Evolutionary conservation across 169 alveolate genomes (phyloP).

Genomic region (Neospora caninum): DNA sequence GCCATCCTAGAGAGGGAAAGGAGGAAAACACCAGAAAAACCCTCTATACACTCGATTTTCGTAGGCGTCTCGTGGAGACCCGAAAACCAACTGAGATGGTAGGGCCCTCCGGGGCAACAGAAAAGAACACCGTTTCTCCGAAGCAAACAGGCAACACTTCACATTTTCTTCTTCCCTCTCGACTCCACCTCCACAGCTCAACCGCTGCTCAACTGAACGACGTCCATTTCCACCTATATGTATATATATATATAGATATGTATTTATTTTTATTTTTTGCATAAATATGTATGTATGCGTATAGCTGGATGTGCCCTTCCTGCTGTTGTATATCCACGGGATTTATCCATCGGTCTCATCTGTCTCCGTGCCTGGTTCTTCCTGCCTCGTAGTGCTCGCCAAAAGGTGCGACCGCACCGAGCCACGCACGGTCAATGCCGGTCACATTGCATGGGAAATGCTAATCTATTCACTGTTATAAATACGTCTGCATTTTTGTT

Average conservation of each 20-base stretch:
- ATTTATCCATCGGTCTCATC: too few relatives aligned
- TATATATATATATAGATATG: not conserved
- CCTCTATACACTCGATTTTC: not conserved
- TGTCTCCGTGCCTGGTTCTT: not conserved
- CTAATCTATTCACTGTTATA: not conserved
- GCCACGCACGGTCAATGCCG: not conserved
- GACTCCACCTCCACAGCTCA: not conserved
- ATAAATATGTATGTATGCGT: not conserved
- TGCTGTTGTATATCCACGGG: not conserved
- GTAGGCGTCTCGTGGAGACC: not conserved
- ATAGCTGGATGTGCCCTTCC: not conserved
- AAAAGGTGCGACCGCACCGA: not conserved
- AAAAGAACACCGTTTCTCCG: not conserved
- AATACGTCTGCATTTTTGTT: not conserved
- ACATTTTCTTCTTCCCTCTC: not conserved
- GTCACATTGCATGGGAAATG: not conserved
- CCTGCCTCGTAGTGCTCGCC: too few relatives aligned
- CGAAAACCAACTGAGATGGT: not conserved
- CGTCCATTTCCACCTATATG: not conserved
- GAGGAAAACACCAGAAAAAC: not conserved
- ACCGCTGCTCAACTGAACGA: not conserved
- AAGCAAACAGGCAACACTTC: not conserved
- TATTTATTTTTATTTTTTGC: not conserved
- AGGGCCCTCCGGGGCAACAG: not conserved
- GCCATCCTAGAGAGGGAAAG: conserved; percentile 68